phyloP scores from a whole-genome alignment of 305 asterid genomes.

The Rubia peregrina region DNA sequence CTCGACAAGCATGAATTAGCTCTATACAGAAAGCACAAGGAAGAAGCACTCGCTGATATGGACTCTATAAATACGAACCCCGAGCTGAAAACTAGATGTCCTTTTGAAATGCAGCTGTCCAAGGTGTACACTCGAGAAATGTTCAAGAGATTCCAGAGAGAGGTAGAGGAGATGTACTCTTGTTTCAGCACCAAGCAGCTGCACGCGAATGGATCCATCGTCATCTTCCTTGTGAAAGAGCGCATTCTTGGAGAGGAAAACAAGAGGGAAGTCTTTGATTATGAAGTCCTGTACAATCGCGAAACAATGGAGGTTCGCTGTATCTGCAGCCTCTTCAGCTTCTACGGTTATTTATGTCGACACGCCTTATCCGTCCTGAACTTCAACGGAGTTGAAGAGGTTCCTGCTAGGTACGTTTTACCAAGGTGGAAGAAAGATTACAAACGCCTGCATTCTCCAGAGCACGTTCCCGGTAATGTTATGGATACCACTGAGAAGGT shows the following conservation, averaged over 20 bases:
- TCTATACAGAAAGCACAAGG: slow-evolving; percentile 56
- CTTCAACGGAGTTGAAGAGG: slow-evolving; percentile 69
- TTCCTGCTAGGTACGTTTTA: slow-evolving; percentile 61
- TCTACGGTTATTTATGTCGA: slow-evolving; percentile 69
- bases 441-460: slow-evolving; percentile 37
- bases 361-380: slow-evolving; percentile 67
- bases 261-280: slow-evolving; percentile 58
- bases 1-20: slow-evolving; percentile 82
- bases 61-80: slow-evolving; percentile 52
- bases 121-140: slow-evolving; percentile 50
- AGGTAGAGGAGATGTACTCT: slow-evolving; percentile 83
- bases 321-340: slow-evolving; percentile 76
- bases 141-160: slow-evolving; percentile 57
- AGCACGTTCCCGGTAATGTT: slow-evolving; percentile 18
- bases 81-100: slow-evolving; percentile 58
- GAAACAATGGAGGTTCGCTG: slow-evolving; percentile 60
- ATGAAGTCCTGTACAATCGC: slow-evolving; percentile 57
- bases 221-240: slow-evolving; percentile 63
- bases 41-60: slow-evolving; percentile 53
- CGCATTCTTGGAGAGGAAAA: slow-evolving; percentile 54
- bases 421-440: slow-evolving; percentile 70
- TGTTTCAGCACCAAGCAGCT: slow-evolving; percentile 70
- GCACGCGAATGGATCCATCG: slow-evolving; percentile 47
- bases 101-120: slow-evolving; percentile 66
- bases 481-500: slow-evolving; percentile 29